Base-by-base conservation (phyloP, 2,329 filamentous ascomycete genomes). In the Sarocladium strictum region DNA sequence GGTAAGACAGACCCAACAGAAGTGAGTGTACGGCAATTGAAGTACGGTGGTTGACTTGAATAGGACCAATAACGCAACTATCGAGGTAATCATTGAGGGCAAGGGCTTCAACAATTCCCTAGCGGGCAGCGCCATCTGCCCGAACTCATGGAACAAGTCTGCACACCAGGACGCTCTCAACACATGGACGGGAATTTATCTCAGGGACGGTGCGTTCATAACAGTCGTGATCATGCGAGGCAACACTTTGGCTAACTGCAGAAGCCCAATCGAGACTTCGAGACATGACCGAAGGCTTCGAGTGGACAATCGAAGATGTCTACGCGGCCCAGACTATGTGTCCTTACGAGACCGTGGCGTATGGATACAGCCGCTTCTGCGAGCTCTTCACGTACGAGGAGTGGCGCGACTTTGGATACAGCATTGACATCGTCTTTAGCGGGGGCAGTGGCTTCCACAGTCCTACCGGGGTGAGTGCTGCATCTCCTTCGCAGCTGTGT, bases 261-360 rank as follows among this genome's bases (percentile, higher is more conserved):
- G 26, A 55, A 77, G 84, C 86, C 2, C 84, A 82, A 10, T 66
- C 74, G 17, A 79, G 86, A 2, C 76, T 91, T 53, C 73, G 77
- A 27, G 67, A 71, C 3, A 69, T 84, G 67, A 73, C 84, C 0
- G 67, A 77, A 1, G 75, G 74, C 19, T 77, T 84, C 63, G 79
- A 86, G 54, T 89, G 87, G 83, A 85, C 80, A 1, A 63, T 80
- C 3, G 67, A 75, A 2, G 84, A 88, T 62, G 79, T 79, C 0
- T 87, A 85, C 67, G 81, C 85, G 17, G 83, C 83, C 0, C 87
- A 91, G 66, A 84, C 76, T 2, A 76, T 91, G 65, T 92, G 88
- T 61, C 83, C 87, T 0, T 92, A 91, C 63, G 88, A 92, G 67
- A 90, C 86, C 0, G 78, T 89, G n/a, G 83, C 85, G 1, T 84